Evolutionary conservation across 208 protist species (phyloP).

Genomic region (Kentomonas sorsogonicus): DNA sequence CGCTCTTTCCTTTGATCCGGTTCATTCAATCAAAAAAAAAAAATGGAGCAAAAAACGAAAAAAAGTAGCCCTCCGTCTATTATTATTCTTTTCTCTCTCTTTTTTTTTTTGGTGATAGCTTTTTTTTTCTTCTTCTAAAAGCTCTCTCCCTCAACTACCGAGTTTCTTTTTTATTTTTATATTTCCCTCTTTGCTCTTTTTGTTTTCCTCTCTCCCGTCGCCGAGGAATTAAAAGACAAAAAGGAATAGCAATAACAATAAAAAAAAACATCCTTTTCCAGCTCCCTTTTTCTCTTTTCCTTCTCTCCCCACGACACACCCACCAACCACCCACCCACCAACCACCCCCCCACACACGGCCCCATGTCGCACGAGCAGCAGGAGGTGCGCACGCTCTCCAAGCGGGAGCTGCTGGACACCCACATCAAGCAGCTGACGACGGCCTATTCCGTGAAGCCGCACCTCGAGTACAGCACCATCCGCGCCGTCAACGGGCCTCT

Average conservation of each 20-base stretch:
- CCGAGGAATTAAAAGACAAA: neutral
- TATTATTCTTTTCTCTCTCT: conserved; percentile 4
- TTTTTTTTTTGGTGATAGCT: neutral
- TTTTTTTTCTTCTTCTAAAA: conserved; percentile 5
- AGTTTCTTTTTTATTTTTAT: neutral
- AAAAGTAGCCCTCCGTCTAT: neutral
- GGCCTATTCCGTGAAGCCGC: conserved; percentile 80
- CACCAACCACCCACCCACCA: neutral
- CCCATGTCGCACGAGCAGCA: conserved; percentile 42
- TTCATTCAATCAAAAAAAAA: neutral
- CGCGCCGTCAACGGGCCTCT: conserved; percentile 99
- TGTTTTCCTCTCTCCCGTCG: neutral
- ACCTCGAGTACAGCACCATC: conserved; percentile 98
- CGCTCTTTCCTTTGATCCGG: too few relatives aligned
- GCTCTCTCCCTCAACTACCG: neutral
- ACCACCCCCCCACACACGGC: neutral
- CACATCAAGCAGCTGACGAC: conserved; percentile 73
- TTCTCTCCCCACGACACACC: neutral
- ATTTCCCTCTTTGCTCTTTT: neutral
- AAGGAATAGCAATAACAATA: neutral
- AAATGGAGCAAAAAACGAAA: neutral
- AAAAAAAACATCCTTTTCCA: conserved; percentile 7
- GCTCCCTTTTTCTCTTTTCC: neutral
- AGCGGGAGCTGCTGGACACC: conserved; percentile 76
- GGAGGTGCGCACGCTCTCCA: conserved; percentile 60